A percentile compares a stretch with the other conserved stretches of the same genome.
Evolutionary conservation across 2,329 filamentous ascomycete genomes (phyloP).

Genomic region (Pseudogymnoascus sp.): DNA sequence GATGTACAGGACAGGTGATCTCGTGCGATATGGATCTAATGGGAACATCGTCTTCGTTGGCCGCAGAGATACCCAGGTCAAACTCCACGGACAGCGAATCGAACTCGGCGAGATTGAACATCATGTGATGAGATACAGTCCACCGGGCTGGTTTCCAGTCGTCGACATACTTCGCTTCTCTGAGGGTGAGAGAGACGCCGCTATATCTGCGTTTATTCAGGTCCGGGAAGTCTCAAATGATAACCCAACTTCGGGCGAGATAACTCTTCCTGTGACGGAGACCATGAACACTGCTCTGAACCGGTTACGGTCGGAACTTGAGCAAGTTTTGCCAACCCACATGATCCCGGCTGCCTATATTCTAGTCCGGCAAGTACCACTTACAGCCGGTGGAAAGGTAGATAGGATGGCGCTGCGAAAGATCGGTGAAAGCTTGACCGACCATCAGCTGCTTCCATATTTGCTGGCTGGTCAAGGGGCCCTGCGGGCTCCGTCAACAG

Average conservation of each 20-base stretch:
- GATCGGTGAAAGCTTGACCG: background rate
- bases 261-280: background rate
- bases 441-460: background rate
- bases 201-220: background rate
- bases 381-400: slow-evolving; percentile 13
- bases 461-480: background rate
- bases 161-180: background rate
- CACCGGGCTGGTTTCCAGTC: background rate
- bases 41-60: slow-evolving; percentile 47
- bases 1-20: slow-evolving; percentile 54
- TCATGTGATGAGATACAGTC: background rate
- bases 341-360: slow-evolving; percentile 14
- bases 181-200: background rate
- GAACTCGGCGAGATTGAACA: slow-evolving; percentile 19
- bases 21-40: slow-evolving; percentile 44
- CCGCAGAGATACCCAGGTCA: slow-evolving; percentile 56
- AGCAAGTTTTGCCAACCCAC: slow-evolving; percentile 11
- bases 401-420: slow-evolving; percentile 6
- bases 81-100: slow-evolving; percentile 29
- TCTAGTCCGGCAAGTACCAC: slow-evolving; percentile 12
- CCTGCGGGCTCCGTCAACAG: slow-evolving; percentile 11
- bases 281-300: background rate
- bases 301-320: background rate
- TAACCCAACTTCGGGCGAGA: background rate
- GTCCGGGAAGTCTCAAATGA: background rate